A percentile compares a stretch with the other conserved stretches of the same genome.
Evolutionary conservation across 2,329 filamentous ascomycete genomes (phyloP).

Genomic region (Fusarium sulawesiense): DNA sequence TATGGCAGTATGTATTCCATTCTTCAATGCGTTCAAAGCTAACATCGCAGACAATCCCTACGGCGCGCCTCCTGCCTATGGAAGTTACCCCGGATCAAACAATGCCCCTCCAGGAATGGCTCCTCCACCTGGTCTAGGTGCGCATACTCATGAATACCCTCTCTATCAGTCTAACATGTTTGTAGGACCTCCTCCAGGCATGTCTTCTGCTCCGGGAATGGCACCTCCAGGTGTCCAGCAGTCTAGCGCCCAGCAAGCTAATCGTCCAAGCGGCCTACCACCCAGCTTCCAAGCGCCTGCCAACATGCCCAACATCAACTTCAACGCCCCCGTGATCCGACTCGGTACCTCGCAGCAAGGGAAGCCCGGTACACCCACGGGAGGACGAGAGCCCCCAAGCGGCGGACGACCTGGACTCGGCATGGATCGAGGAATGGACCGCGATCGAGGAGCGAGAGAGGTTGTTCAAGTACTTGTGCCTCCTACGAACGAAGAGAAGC

Average conservation of each 20-base stretch:
- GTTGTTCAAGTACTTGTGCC: conserved; percentile 78
- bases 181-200: conserved; percentile 80
- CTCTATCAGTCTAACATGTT: conserved; percentile 28
- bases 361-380: conserved; percentile 64
- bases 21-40: background rate
- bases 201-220: conserved; percentile 83
- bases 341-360: conserved; percentile 80
- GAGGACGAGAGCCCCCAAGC: conserved; percentile 56
- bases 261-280: conserved; percentile 83
- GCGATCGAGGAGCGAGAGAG: conserved; percentile 75
- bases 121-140: conserved; percentile 86
- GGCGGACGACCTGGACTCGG: conserved; percentile 64
- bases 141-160: conserved; percentile 45
- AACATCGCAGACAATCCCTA: conserved; percentile 65
- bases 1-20: conserved; percentile 61
- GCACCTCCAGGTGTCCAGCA: conserved; percentile 81
- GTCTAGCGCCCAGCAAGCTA: conserved; percentile 78
- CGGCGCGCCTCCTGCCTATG: conserved; percentile 79
- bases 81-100: conserved; percentile 71
- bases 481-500: conserved; percentile 88
- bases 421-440: conserved; percentile 74
- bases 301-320: conserved; percentile 98
- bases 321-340: conserved; percentile 95
- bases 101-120: conserved; percentile 74
- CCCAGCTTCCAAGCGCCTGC: conserved; percentile 87